Percentiles rank a stretch among this genome's conserved stretches.
These are phyloP conservation scores for Blastobotrys capitulatus DNA, from an alignment of 1,139 yeast genomes.

Conservation along the genomic window DNA sequence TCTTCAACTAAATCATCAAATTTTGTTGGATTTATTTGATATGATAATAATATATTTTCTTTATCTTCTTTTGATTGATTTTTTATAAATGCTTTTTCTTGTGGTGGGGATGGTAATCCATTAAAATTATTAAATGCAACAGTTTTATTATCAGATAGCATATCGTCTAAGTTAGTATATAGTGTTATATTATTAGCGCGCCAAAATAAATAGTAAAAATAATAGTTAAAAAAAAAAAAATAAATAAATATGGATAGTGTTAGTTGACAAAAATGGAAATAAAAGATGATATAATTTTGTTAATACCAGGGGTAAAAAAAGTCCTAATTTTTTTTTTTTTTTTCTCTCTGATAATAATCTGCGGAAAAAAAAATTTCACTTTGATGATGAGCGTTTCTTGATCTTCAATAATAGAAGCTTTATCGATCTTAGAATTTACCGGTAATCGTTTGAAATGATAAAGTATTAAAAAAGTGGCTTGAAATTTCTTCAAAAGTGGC, in stretches of 20 bases:
- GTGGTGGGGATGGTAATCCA: conserved; percentile 4
- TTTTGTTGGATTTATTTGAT: not conserved
- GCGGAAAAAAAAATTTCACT: too few species aligned
- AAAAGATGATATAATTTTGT: too few species aligned
- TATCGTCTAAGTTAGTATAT: conserved; percentile 6
- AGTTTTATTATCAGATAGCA: conserved; percentile 4
- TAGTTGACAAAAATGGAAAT: too few species aligned
- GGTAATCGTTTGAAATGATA: too few species aligned
- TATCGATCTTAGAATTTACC: not conserved
- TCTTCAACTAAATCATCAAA: conserved; percentile 33
- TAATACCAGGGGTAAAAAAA: too few species aligned
- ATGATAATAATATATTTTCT: not conserved
- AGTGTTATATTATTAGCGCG: too few species aligned
- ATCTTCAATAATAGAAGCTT: too few species aligned
- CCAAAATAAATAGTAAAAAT: not conserved
- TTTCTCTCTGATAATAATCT: too few species aligned
- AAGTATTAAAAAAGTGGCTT: not conserved
- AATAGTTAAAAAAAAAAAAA: not conserved
- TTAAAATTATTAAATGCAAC: not conserved
- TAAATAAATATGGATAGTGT: not conserved
- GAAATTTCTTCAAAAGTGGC: not conserved
- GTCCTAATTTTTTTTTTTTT: too few species aligned
- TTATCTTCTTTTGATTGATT: not conserved
- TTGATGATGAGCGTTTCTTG: too few species aligned
- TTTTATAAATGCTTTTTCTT: not conserved